These are phyloP conservation scores for Amylostereum chailletii DNA, from an alignment of 1,284 basidiomycete genomes.

Conservation along the genomic window DNA sequence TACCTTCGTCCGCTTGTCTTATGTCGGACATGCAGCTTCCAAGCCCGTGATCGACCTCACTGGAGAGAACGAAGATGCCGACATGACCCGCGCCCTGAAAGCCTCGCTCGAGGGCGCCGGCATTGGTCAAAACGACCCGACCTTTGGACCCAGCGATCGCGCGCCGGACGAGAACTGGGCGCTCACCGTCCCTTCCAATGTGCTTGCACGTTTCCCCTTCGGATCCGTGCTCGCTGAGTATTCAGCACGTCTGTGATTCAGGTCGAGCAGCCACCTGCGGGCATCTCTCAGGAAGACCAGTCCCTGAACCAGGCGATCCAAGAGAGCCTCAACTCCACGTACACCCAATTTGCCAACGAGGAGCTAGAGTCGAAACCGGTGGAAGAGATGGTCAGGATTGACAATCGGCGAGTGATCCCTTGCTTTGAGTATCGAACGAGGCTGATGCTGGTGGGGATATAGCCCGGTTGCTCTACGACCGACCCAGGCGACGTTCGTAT, in stretches of 20 bases:
- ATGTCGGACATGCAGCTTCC: conserved; percentile 19
- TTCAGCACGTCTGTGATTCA: conserved; percentile 5
- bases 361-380: conserved; percentile 32
- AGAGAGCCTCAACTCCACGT: conserved; percentile 39
- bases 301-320: conserved; percentile 57
- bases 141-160: conserved; percentile 50
- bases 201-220: conserved; percentile 18
- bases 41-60: conserved; percentile 53
- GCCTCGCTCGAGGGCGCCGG: conserved; percentile 37
- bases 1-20: neutral
- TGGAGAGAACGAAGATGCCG: conserved; percentile 40
- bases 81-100: conserved; percentile 41
- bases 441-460: neutral
- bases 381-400: conserved; percentile 45
- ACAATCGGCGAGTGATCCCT: conserved; percentile 38
- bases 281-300: conserved; percentile 41
- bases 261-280: conserved; percentile 26
- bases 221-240: neutral
- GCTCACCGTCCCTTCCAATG: conserved; percentile 52
- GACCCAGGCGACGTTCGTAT: conserved; percentile 36
- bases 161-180: conserved; percentile 60
- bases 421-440: neutral
- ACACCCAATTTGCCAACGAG: conserved; percentile 20
- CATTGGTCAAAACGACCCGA: conserved; percentile 12
- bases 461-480: conserved; percentile 63